phyloP scores from a whole-genome alignment of 2,329 filamentous ascomycete genomes.

The Penicillium brevicompactum region DNA sequence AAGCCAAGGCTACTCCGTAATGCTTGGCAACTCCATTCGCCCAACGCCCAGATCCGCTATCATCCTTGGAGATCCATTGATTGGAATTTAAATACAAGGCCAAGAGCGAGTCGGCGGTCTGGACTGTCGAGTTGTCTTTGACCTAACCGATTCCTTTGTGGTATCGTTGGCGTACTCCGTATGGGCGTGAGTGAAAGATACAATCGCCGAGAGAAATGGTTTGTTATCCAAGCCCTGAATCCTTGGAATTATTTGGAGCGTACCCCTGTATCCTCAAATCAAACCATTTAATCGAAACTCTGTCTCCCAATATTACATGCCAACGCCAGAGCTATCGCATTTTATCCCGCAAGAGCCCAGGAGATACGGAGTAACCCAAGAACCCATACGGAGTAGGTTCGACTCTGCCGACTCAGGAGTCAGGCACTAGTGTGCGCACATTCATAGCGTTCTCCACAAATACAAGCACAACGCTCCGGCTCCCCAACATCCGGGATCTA shows the following conservation, averaged over 20 bases:
- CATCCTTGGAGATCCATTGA: constrained; percentile 11
- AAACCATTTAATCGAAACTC: background rate
- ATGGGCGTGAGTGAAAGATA: background rate
- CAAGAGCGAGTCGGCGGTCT: constrained; percentile 12
- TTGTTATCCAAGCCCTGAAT: background rate
- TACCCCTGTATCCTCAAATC: background rate
- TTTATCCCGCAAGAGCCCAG: background rate
- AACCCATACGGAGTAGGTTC: background rate
- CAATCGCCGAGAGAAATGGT: background rate
- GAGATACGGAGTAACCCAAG: background rate
- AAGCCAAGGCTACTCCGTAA: constrained; percentile 15
- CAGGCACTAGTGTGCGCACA: background rate
- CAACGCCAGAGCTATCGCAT: background rate
- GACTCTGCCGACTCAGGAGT: background rate
- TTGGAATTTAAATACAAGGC: constrained; percentile 7
- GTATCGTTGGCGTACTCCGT: background rate
- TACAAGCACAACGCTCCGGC: background rate
- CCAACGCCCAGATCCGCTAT: constrained; percentile 20
- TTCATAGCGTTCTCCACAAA: constrained; percentile 6
- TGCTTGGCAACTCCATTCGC: background rate
- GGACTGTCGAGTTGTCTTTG: constrained; percentile 13
- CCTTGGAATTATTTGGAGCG: background rate
- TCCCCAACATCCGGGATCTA: constrained; percentile 4
- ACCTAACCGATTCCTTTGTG: background rate
- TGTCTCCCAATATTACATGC: background rate